Percentiles rank a stretch among this genome's conserved stretches.
Conservation (phyloP, 441 rosid species). For the Bruguiera hainesii region DNA sequence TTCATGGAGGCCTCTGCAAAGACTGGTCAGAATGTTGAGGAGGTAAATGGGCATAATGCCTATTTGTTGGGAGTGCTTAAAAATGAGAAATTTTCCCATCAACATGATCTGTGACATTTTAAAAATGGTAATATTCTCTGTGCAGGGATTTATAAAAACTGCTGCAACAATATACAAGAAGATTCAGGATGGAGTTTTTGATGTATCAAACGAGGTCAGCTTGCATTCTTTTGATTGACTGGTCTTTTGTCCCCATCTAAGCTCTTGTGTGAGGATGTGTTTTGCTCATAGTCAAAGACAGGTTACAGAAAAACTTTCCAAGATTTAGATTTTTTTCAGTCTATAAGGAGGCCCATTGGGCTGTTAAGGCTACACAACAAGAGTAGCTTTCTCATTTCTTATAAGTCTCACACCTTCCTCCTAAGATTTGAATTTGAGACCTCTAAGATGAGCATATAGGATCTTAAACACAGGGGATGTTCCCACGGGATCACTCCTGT, state of each 20-base stretch:
- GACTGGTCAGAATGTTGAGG: constrained; percentile 81
- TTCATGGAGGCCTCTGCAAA: constrained; percentile 88
- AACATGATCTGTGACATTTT: background rate
- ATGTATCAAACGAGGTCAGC: constrained; percentile 65
- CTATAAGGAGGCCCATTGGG: too few species aligned
- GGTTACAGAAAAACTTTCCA: too few species aligned
- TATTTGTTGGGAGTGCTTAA: background rate
- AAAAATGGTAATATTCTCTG: background rate
- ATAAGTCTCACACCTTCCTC: too few species aligned
- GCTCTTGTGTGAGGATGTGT: background rate
- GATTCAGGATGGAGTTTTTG: constrained; percentile 81
- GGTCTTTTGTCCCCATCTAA: background rate
- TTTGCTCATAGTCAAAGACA: too few species aligned
- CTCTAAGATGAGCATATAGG: too few species aligned
- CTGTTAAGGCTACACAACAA: too few species aligned
- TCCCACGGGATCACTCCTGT: too few species aligned
- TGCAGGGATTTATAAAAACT: constrained; percentile 69
- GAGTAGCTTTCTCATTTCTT: too few species aligned
- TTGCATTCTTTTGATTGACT: background rate
- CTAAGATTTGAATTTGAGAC: too few species aligned
- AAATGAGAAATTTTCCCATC: background rate
- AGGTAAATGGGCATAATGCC: constrained; percentile 26
- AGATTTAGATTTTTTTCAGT: too few species aligned
- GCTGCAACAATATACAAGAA: constrained; percentile 76
- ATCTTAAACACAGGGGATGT: too few species aligned